A percentile compares a stretch with the other conserved stretches of the same genome.
These are phyloP conservation scores for Peronospora destructor DNA, from an alignment of 352 stramenopile species.

Conservation along the genomic window DNA sequence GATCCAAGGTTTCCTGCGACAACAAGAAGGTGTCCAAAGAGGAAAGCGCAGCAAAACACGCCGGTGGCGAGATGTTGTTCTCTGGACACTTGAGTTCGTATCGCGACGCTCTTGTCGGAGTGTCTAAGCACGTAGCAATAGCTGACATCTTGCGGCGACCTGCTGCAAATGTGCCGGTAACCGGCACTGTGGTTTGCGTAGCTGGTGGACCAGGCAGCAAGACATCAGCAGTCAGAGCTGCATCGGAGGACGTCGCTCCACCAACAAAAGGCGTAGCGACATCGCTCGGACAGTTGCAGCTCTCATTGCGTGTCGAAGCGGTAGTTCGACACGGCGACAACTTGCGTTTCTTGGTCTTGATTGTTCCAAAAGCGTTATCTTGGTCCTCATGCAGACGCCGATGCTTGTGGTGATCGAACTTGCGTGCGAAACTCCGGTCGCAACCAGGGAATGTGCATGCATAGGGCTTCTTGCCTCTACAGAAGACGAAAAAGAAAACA, in stretches of 20 bases:
- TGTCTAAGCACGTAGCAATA: conserved; percentile 16
- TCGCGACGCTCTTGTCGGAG: conserved; percentile 23
- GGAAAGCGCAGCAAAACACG: conserved; percentile 41
- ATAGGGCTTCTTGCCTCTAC: conserved; percentile 59
- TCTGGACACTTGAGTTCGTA: conserved; percentile 54
- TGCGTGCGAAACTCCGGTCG: conserved; percentile 41
- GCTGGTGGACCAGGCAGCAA: conserved; percentile 9
- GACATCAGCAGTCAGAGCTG: conserved; percentile 11
- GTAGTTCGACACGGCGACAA: conserved; percentile 14
- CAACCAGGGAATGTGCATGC: conserved; percentile 45
- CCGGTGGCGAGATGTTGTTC: conserved; percentile 47
- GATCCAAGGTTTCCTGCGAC: conserved; percentile 30
- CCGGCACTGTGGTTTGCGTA: conserved; percentile 4
- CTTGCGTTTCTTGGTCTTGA: conserved; percentile 33
- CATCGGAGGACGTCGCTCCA: conserved; percentile 3
- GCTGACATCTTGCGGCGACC: conserved; percentile 20
- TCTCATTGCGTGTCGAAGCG: conserved; percentile 7
- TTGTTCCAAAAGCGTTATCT: conserved; percentile 8
- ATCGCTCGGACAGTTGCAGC: conserved; percentile 28
- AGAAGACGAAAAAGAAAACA: conserved; percentile 2
- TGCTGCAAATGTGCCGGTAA: conserved; percentile 3
- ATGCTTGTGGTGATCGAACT: conserved; percentile 74
- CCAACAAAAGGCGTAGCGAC: conserved; percentile 13
- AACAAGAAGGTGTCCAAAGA: conserved; percentile 41
- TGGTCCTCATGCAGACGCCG: conserved; percentile 42